These are phyloP conservation scores for Phaeosphaeria sp. DNA, from an alignment of 2,329 filamentous ascomycete species.

Conservation along the genomic window DNA sequence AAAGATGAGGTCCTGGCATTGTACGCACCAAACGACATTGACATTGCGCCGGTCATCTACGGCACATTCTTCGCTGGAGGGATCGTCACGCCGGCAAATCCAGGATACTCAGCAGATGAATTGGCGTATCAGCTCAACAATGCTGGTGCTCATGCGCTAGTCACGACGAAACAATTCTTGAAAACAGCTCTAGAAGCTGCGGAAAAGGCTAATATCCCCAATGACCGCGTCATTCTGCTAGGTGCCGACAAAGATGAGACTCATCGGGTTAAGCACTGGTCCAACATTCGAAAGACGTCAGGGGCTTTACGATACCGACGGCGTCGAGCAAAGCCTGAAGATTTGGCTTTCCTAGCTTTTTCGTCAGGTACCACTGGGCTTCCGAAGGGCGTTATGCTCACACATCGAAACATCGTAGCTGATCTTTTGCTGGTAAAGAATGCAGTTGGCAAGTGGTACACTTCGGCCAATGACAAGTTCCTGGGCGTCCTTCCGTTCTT, in stretches of 20 bases:
- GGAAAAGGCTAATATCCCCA: slow-evolving; percentile 69
- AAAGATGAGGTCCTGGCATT: slow-evolving; percentile 82
- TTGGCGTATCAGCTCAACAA: slow-evolving; percentile 83
- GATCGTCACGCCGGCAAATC: slow-evolving; percentile 81
- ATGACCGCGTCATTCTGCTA: slow-evolving; percentile 75
- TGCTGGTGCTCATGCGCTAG: slow-evolving; percentile 73
- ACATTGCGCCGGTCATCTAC: slow-evolving; percentile 77
- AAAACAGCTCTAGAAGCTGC: slow-evolving; percentile 72
- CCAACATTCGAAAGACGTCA: slow-evolving; percentile 69
- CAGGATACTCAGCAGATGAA: slow-evolving; percentile 81
- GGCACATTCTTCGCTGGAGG: slow-evolving; percentile 84
- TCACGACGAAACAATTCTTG: slow-evolving; percentile 74
- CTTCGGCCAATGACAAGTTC: slow-evolving; percentile 63
- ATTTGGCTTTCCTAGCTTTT: slow-evolving; percentile 79
- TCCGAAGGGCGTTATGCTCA: slow-evolving; percentile 55
- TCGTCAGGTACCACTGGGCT: slow-evolving; percentile 53
- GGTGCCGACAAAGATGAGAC: slow-evolving; percentile 69
- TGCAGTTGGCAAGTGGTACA: slow-evolving; percentile 86
- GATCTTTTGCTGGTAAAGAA: slow-evolving; percentile 83
- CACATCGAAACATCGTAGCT: slow-evolving; percentile 58
- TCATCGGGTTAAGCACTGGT: slow-evolving; percentile 72
- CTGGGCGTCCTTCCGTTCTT: slow-evolving; percentile 86
- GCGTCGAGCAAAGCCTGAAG: slow-evolving; percentile 66
- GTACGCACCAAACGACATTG: slow-evolving; percentile 84
- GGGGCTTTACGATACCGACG: slow-evolving; percentile 65